Evolutionary conservation across 768 basidiomycete genomes (phyloP).

Genomic region (Paxillus ammoniavirescens): DNA sequence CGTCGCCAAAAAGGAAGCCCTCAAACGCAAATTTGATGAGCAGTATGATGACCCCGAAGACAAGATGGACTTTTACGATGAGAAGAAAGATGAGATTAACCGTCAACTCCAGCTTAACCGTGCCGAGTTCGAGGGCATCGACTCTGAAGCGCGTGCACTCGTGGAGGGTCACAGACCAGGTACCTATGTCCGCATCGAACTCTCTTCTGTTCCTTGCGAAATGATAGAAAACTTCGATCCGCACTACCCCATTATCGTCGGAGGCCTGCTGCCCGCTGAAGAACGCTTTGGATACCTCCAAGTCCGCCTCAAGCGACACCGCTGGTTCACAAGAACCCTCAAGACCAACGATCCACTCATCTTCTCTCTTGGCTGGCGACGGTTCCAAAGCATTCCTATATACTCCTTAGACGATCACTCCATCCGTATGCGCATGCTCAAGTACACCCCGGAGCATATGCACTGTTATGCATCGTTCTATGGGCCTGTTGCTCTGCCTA

Average conservation of each 20-base stretch:
- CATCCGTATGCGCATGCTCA: constrained; percentile 98
- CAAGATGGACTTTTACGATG: constrained; percentile 85
- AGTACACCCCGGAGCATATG: constrained; percentile 99
- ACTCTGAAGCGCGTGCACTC: constrained; percentile 71
- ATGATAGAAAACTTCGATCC: constrained; percentile 94
- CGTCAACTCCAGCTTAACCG: constrained; percentile 79
- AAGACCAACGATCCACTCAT: constrained; percentile 98
- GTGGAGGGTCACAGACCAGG: constrained; percentile 93
- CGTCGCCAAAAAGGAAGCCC: constrained; percentile 81
- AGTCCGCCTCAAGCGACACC: constrained; percentile 93
- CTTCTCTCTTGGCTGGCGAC: constrained; percentile 95
- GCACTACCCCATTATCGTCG: constrained; percentile 84
- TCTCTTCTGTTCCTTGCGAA: constrained; percentile 82
- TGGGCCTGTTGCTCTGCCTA: constrained; percentile 87
- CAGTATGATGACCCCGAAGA: constrained; percentile 90
- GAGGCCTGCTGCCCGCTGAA: constrained; percentile 86
- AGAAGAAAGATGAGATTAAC: constrained; percentile 90
- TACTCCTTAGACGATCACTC: constrained; percentile 98
- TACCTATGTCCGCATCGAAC: constrained; percentile 89
- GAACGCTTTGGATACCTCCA: constrained; percentile 93
- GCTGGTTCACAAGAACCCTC: constrained; percentile 88
- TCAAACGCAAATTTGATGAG: constrained; percentile 95
- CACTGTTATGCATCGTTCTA: constrained; percentile 99
- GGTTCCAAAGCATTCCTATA: constrained; percentile 93
- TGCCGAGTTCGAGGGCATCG: constrained; percentile 80